Base-by-base conservation (phyloP, 2,329 filamentous ascomycete species). In the Sarocladium oryzae region DNA sequence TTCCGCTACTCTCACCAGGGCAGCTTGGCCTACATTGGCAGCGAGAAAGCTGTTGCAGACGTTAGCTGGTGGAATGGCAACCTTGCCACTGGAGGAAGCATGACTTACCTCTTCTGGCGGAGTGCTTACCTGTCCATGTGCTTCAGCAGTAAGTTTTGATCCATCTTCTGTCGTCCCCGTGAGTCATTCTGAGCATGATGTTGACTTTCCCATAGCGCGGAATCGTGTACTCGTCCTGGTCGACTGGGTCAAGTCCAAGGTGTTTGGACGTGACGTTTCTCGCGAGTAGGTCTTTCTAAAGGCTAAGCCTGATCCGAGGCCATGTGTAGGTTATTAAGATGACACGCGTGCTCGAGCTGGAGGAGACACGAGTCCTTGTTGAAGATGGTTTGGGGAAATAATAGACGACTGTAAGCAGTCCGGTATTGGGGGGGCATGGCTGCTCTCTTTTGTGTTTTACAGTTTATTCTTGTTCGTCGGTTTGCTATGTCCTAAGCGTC, bases 1-100 rank as follows among this genome's bases (percentile, higher is more conserved):
- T 99, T 99, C 78, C 86, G 95, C 75, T 99, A 99, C 81, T 93
- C 89, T 35, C 93, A 99, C 77, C 91, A 99, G 76, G 93, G 93
- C 59, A 92, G 86, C 61, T 72, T 99, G 70, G 93, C 93, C 49
- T 99, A 99, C 74, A 99, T 99, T 73, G 93, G 93, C 56, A 95
- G 89, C 70, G 93, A 99, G 69, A 92, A 92, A 80, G 93, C 93
- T 48, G 93, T 99, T 53, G 93, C 93, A 56, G 93, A 99, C 72
- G 89, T 99, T 63, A 88, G 84, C 67, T 99, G 93, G 92, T 84
- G 95, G 75, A 95, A 93, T 63, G 93, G 93, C 59, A 99, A 97
- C 76, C 81, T 99, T 61, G 92, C 93, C 55, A 89, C 86, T 41
- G 93, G 92, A 66, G 93, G 93, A 66, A 89, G 86, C 63, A 76